Percentiles rank a stretch among this genome's conserved stretches.
phyloP scores from a whole-genome alignment of 768 basidiomycete genomes.

The Pleurotus cornucopiae region DNA sequence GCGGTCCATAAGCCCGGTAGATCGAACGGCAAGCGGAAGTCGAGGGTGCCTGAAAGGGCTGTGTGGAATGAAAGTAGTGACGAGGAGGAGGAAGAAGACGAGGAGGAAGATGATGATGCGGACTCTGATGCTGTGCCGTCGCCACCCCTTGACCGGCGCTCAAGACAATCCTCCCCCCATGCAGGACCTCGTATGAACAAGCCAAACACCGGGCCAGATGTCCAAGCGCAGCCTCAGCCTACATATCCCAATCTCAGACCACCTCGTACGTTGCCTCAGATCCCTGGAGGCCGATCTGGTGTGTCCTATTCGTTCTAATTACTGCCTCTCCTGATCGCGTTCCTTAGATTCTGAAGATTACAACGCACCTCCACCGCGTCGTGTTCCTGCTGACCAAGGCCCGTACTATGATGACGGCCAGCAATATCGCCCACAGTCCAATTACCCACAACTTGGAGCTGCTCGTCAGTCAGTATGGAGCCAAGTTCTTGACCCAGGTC shows the following conservation, averaged over 20 bases:
- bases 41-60: conserved; percentile 51
- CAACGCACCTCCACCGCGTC: conserved; percentile 31
- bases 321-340: conserved; percentile 11
- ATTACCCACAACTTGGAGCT: conserved; percentile 47
- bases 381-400: conserved; percentile 52
- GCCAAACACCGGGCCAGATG: conserved; percentile 9
- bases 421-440: conserved; percentile 51
- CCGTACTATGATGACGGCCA: conserved; percentile 55
- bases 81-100: conserved; percentile 85
- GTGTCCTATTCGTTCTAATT: conserved; percentile 20
- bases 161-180: conserved; percentile 17
- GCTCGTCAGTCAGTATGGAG: conserved; percentile 82
- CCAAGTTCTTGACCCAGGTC: conserved; percentile 75
- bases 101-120: conserved; percentile 67
- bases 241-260: conserved; percentile 49
- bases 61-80: conserved; percentile 73
- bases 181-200: not conserved
- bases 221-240: conserved; percentile 20
- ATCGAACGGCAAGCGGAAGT: conserved; percentile 59
- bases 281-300: conserved; percentile 48
- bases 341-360: conserved; percentile 46
- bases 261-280: conserved; percentile 62
- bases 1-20: conserved; percentile 74
- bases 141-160: conserved; percentile 20
- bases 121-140: conserved; percentile 55